These are phyloP conservation scores for Cucurbita ficifolia DNA, from an alignment of 306 rosid species.

Conservation along the genomic window DNA sequence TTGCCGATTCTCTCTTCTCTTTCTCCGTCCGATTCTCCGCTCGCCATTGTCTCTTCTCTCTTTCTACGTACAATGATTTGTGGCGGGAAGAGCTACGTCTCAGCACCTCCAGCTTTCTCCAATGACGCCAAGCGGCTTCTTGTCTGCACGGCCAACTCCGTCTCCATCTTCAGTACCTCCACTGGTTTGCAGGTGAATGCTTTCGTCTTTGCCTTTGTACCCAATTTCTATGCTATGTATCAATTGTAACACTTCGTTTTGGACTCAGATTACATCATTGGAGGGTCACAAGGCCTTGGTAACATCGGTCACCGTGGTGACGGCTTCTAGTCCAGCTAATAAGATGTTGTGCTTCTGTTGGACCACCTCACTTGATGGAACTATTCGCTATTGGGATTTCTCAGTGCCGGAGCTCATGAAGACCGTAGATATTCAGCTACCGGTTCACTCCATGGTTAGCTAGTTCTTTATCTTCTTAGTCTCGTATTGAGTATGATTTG, in stretches of 20 bases:
- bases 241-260: neutral
- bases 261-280: conserved; percentile 24
- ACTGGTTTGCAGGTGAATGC: conserved; percentile 46
- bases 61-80: conserved; percentile 29
- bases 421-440: conserved; percentile 30
- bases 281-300: conserved; percentile 62
- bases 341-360: conserved; percentile 48
- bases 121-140: conserved; percentile 62
- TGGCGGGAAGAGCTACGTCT: conserved; percentile 63
- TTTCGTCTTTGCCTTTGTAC: neutral
- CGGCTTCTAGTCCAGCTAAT: conserved; percentile 22
- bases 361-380: conserved; percentile 74
- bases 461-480: neutral
- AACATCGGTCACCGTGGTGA: conserved; percentile 55
- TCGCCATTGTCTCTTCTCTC: too few species aligned
- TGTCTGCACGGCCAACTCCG: conserved; percentile 43
- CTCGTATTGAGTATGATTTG: neutral
- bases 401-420: conserved; percentile 47
- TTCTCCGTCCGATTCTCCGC: too few species aligned
- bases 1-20: too few species aligned
- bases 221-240: neutral
- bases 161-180: conserved; percentile 63
- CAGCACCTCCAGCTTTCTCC: conserved; percentile 63
- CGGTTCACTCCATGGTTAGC: conserved; percentile 65
- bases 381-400: conserved; percentile 76